These are phyloP conservation scores for Fraxinus pennsylvanica DNA, from an alignment of 257 asterid genomes.

Conservation along the genomic window DNA sequence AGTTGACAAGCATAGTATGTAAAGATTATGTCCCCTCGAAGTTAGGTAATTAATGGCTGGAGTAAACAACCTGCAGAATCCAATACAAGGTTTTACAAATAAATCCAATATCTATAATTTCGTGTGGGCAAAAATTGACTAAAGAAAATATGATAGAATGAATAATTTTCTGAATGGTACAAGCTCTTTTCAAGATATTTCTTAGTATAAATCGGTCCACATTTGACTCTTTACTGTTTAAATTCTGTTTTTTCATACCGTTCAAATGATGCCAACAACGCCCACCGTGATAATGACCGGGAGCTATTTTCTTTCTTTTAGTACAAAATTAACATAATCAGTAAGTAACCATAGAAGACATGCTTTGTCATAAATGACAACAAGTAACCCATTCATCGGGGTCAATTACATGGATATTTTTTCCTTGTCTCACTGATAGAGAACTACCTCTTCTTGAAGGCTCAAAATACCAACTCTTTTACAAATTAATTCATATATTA, in stretches of 20 bases:
- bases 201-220: not conserved
- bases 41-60: slow-evolving; percentile 71
- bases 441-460: not conserved
- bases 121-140: slow-evolving; percentile 19
- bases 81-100: not conserved
- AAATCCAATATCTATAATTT: not conserved
- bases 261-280: not conserved
- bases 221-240: not conserved
- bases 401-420: not conserved
- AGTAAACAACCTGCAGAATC: slow-evolving; percentile 77
- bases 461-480: not conserved
- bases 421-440: not conserved
- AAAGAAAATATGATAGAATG: not conserved
- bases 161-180: not conserved
- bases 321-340: not conserved
- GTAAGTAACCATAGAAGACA: not conserved
- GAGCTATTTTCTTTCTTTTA: not conserved
- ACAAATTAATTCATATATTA: not conserved
- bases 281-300: not conserved
- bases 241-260: not conserved
- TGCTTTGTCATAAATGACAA: not conserved
- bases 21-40: slow-evolving; percentile 64
- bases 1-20: slow-evolving; percentile 75
- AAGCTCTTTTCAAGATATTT: not conserved
- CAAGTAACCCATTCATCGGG: not conserved